Conservation (phyloP, 768 basidiomycete species). For the Sistotremastrum niveocremeum region DNA sequence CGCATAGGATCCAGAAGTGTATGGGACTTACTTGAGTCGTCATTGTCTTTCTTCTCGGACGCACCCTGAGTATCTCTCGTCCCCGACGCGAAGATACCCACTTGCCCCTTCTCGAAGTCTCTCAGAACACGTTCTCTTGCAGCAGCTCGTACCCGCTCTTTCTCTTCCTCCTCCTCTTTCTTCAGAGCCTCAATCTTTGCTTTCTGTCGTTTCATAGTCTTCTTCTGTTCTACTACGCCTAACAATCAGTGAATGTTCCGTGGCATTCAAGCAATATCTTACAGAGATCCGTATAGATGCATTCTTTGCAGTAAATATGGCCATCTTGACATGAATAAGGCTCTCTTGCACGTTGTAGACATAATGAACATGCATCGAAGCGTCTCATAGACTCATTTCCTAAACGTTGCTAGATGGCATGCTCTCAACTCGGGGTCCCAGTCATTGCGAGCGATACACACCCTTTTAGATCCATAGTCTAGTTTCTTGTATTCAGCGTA, state of each 20-base stretch:
- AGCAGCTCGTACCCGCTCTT: slow-evolving; percentile 46
- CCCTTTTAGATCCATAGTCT: slow-evolving; percentile 72
- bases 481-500: slow-evolving; percentile 82
- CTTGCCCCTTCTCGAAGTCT: slow-evolving; percentile 83
- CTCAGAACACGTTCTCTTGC: slow-evolving; percentile 80
- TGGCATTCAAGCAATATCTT: slow-evolving; percentile 16
- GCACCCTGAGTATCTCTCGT: slow-evolving; percentile 26
- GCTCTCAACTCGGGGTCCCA: background rate
- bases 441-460: slow-evolving; percentile 18
- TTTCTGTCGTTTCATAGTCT: slow-evolving; percentile 87
- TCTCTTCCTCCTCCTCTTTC: slow-evolving; percentile 72
- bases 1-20: no score
- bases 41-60: slow-evolving; percentile 14
- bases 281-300: slow-evolving; percentile 77
- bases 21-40: background rate
- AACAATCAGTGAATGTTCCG: background rate
- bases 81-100: slow-evolving; percentile 43
- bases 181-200: slow-evolving; percentile 58
- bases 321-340: slow-evolving; percentile 76
- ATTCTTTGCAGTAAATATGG: slow-evolving; percentile 94
- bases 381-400: slow-evolving; percentile 88
- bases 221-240: slow-evolving; percentile 71
- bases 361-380: slow-evolving; percentile 86
- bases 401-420: slow-evolving; percentile 44
- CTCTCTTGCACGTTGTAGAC: slow-evolving; percentile 70